phyloP scores from a whole-genome alignment of 2,329 filamentous ascomycete genomes.

The Fusarium compactum region DNA sequence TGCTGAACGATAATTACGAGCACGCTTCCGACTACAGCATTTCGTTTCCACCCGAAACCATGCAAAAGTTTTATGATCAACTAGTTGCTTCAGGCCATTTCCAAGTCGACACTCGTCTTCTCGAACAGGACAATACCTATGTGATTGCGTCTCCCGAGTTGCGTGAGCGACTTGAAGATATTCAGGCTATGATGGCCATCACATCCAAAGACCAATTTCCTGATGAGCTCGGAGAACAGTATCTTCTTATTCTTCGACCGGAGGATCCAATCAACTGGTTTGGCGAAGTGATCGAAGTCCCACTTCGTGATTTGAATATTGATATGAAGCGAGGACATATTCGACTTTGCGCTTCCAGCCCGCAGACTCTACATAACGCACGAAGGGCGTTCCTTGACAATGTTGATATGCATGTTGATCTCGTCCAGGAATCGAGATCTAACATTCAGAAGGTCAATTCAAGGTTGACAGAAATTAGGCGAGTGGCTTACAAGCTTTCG shows the following conservation, averaged over 20 bases:
- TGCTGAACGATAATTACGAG: constrained; percentile 93
- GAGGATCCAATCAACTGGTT: constrained; percentile 85
- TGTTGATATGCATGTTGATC: constrained; percentile 87
- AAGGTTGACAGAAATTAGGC: constrained; percentile 92
- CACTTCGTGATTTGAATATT: constrained; percentile 80
- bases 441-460: constrained; percentile 93
- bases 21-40: constrained; percentile 97
- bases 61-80: constrained; percentile 83
- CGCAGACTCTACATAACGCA: constrained; percentile 82
- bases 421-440: constrained; percentile 90
- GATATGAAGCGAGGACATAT: constrained; percentile 90
- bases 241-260: constrained; percentile 85
- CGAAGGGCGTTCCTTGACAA: constrained; percentile 80
- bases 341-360: constrained; percentile 89
- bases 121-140: constrained; percentile 81
- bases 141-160: constrained; percentile 87
- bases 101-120: constrained; percentile 77
- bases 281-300: constrained; percentile 77
- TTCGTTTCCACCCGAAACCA: constrained; percentile 72
- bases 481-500: constrained; percentile 94
- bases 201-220: constrained; percentile 66
- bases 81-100: constrained; percentile 88
- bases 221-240: constrained; percentile 79
- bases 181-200: constrained; percentile 85
- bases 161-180: constrained; percentile 79